Conservation (phyloP, 2,329 filamentous ascomycete species). For the Beauveria sp. region DNA sequence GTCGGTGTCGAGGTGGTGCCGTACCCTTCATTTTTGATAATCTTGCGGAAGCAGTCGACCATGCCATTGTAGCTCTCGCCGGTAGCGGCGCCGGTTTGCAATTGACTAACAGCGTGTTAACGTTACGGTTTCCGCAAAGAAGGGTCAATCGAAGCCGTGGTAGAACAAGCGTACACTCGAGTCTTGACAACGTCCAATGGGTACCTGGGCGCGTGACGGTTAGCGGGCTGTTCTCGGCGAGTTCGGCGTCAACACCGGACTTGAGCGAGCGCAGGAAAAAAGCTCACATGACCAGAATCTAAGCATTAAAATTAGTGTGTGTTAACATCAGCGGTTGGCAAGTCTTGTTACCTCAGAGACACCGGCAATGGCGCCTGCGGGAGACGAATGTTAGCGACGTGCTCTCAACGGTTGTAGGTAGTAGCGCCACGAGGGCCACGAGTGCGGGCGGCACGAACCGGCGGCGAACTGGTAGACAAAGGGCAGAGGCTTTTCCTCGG, state of each 20-base stretch:
- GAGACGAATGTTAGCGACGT: conserved; percentile 12
- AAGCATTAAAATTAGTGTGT: conserved; percentile 14
- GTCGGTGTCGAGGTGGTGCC: background rate
- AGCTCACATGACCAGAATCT: conserved; percentile 82
- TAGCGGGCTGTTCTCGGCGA: conserved; percentile 14
- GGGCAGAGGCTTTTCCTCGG: conserved; percentile 67
- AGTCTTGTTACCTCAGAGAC: conserved; percentile 74
- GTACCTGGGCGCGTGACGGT: conserved; percentile 57
- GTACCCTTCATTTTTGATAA: conserved; percentile 90
- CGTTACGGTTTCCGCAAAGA: conserved; percentile 6
- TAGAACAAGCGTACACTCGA: conserved; percentile 62
- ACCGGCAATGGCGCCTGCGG: conserved; percentile 79
- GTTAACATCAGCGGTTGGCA: conserved; percentile 9
- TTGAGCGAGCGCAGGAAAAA: conserved; percentile 1
- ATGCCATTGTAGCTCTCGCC: conserved; percentile 92
- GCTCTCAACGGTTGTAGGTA: background rate
- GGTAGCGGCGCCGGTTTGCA: conserved; percentile 70
- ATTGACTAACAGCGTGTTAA: conserved; percentile 53
- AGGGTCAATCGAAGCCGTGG: background rate
- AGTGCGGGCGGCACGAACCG: conserved; percentile 44
- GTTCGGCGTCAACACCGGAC: conserved; percentile 1
- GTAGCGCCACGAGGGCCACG: background rate
- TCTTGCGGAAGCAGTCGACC: conserved; percentile 97
- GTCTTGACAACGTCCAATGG: conserved; percentile 98
- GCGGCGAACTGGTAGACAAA: conserved; percentile 95